Conservation (phyloP, 1,284 basidiomycete species). For the Laetiporus sulphureus region DNA sequence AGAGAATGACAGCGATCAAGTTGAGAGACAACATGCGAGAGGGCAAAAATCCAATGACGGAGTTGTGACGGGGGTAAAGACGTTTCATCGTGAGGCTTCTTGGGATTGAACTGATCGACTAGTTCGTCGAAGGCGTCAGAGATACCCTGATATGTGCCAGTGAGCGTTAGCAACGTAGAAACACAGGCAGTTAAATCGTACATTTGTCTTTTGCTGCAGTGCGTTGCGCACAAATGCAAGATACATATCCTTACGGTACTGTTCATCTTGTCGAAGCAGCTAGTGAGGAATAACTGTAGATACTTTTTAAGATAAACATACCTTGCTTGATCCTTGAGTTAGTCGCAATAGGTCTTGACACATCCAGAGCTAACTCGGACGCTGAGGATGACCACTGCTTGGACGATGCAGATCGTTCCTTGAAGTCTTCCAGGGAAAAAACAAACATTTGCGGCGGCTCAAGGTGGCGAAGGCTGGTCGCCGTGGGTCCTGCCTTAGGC, state of each 20-base stretch:
- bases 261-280: conserved; percentile 41
- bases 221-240: conserved; percentile 81
- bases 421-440: conserved; percentile 34
- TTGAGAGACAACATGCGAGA: conserved; percentile 77
- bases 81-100: conserved; percentile 29
- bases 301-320: conserved; percentile 5
- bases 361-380: conserved; percentile 28
- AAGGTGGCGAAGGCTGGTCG: conserved; percentile 37
- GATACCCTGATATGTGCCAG: conserved; percentile 41
- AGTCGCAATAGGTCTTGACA: conserved; percentile 59
- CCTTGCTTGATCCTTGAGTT: conserved; percentile 68
- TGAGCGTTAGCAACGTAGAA: background rate
- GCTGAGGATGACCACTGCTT: conserved; percentile 26
- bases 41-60: conserved; percentile 66
- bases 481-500: conserved; percentile 56
- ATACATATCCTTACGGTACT: conserved; percentile 77
- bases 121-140: conserved; percentile 64
- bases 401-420: conserved; percentile 31
- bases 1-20: conserved; percentile 76
- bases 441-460: conserved; percentile 35
- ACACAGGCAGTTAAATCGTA: conserved; percentile 27
- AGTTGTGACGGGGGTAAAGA: conserved; percentile 49
- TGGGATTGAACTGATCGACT: conserved; percentile 63
- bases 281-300: background rate
- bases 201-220: conserved; percentile 65